phyloP scores from a whole-genome alignment of 2,329 filamentous ascomycete genomes.

The Thielaviopsis musarum region DNA sequence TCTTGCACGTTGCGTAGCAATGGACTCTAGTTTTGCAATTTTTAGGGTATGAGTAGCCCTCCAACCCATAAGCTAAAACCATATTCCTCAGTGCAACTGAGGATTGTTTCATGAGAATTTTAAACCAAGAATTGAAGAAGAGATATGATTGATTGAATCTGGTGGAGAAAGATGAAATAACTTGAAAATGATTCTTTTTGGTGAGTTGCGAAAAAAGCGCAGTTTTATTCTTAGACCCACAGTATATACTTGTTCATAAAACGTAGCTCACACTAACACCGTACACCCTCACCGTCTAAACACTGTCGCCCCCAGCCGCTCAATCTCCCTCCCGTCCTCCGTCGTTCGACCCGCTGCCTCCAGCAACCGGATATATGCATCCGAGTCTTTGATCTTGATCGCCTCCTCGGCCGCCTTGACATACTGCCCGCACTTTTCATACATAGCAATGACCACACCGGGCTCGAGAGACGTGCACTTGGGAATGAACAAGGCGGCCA shows the following conservation, averaged over 20 bases:
- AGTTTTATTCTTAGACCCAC: too few relatives aligned
- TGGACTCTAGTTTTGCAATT: too few relatives aligned
- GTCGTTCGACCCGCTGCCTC: constrained; percentile 55
- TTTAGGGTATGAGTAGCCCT: too few relatives aligned
- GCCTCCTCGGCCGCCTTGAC: constrained; percentile 86
- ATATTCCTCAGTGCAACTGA: too few relatives aligned
- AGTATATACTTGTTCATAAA: not conserved
- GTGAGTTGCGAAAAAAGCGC: too few relatives aligned
- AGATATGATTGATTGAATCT: too few relatives aligned
- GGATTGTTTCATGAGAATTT: too few relatives aligned
- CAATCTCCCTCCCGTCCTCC: constrained; percentile 58
- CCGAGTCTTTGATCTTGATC: constrained; percentile 60
- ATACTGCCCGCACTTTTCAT: constrained; percentile 84
- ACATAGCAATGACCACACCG: constrained; percentile 71
- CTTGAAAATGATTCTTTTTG: too few relatives aligned
- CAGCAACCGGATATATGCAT: constrained; percentile 56
- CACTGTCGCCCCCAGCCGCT: constrained; percentile 50
- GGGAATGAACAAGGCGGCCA: constrained; percentile 69
- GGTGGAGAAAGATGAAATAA: too few relatives aligned
- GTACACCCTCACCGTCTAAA: constrained; percentile 25
- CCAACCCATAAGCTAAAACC: too few relatives aligned
- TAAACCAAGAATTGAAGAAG: too few relatives aligned
- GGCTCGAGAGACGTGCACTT: constrained; percentile 63
- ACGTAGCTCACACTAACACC: not conserved
- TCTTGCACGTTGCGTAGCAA: too few relatives aligned